These are phyloP conservation scores for Trypanosoma congolense DNA, from an alignment of 208 protist genomes.

Conservation along the genomic window DNA sequence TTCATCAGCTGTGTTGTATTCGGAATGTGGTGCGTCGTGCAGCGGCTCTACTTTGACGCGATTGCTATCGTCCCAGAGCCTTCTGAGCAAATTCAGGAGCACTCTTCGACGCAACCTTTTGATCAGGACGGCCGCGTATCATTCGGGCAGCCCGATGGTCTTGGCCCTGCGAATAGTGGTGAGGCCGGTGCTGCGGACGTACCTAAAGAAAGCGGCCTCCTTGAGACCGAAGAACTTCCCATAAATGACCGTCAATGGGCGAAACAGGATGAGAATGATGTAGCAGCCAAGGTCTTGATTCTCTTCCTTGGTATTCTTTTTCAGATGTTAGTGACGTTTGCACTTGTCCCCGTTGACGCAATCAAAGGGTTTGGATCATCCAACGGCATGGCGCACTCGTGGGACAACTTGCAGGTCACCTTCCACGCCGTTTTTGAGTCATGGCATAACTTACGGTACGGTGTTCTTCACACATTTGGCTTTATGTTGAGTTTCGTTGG, in stretches of 20 bases:
- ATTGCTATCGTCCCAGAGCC: too few relatives aligned
- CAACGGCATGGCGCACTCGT: conserved; percentile 29
- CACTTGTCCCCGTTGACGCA: conserved; percentile 60
- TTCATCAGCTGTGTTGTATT: conserved; percentile 66
- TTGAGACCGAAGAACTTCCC: conserved; percentile 1
- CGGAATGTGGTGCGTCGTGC: conserved; percentile 76
- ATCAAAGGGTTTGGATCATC: conserved; percentile 77
- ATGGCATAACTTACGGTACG: conserved; percentile 62
- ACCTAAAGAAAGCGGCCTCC: not conserved
- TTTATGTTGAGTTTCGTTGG: conserved; percentile 79
- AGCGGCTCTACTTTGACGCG: conserved; percentile 76
- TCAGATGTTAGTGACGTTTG: conserved; percentile 59
- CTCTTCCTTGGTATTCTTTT: conserved; percentile 61
- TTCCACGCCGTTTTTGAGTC: conserved; percentile 60
- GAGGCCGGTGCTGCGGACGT: not conserved
- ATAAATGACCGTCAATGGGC: conserved; percentile 45
- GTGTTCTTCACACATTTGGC: conserved; percentile 61
- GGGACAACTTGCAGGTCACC: conserved; percentile 40
- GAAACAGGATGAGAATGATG: conserved; percentile 51
- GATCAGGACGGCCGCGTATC: not conserved
- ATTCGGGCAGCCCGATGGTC: not conserved
- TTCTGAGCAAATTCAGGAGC: too few relatives aligned
- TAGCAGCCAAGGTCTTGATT: conserved; percentile 65
- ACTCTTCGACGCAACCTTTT: not conserved
- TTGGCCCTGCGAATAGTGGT: not conserved